Evolutionary conservation across 441 rosid species (phyloP), one percentile per base, ranked within the genome.

Genomic region (Gossypium davidsonii): DNA sequence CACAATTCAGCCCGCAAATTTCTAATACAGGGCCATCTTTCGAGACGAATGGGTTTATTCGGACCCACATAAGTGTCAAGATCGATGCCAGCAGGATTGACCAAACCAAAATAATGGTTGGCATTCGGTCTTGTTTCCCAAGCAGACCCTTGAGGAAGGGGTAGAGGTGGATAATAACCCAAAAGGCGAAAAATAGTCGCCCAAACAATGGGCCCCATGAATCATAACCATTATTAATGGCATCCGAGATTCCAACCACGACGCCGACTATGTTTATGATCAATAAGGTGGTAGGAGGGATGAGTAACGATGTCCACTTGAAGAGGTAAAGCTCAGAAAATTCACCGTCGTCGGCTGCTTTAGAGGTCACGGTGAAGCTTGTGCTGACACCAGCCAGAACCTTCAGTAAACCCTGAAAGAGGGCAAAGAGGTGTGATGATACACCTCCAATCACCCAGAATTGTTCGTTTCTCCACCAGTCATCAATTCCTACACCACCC

Each of bases 361-460:
- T 89, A 0, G 91, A 84, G 21, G 93, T 89, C 51, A 89, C 93
- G 0, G 87, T 89, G 83, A 89, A 89, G 81, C 86, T 87, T 56
- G 93, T 87, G 81, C 59, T 56, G 4, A 89, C 85, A 65, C 93
- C 93, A 0, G 91, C 91, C 71, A 89, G 73, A 34, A 87, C 93
- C 78, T 89, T 89, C 11, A 89, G 81, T 4, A 89, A 76, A 73
- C 93, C 93, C 80, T 89, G 93, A 67, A 89, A 79, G 76, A 89
- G 85, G 17, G 93, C 91, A 59, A 87, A 89, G 37, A 89, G 83
- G 77, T 89, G 93, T 1, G 91, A 77, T 15, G 93, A 89, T 23
- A 72, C 91, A 15, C 93, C 93, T 49, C 93, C 93, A 14, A 89
- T 89, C 17, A 89, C 93, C 91, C 93, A 87, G 76, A 89, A 89